These are phyloP conservation scores for Solanum tacnaense DNA, from an alignment of 257 asterid species.

Conservation along the genomic window DNA sequence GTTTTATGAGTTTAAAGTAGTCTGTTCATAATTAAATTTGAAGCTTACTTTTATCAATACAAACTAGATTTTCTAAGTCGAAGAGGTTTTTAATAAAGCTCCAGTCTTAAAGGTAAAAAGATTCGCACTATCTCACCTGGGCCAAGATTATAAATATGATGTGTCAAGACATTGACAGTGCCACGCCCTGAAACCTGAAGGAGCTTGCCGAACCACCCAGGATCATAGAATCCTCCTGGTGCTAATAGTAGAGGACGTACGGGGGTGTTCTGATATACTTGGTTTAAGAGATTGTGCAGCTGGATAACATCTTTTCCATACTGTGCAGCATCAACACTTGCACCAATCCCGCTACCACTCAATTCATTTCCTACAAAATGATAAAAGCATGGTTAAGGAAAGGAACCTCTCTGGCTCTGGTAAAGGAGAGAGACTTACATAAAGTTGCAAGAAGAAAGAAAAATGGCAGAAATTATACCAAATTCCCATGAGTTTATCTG, in stretches of 20 bases:
- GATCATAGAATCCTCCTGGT: conserved; percentile 94
- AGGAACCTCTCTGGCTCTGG: background rate
- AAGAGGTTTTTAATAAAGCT: background rate
- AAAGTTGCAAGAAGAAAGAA: background rate
- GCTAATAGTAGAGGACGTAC: conserved; percentile 51
- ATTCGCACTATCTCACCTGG: conserved; percentile 38
- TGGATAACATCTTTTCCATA: conserved; percentile 61
- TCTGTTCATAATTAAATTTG: background rate
- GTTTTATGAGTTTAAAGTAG: background rate
- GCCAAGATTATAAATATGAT: conserved; percentile 82
- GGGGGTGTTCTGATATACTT: conserved; percentile 26
- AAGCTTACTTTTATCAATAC: background rate
- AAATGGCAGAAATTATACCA: conserved; percentile 28
- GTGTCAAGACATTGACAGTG: conserved; percentile 47
- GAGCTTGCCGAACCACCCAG: conserved; percentile 57
- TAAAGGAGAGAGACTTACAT: background rate
- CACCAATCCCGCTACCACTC: conserved; percentile 77
- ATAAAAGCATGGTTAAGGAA: conserved; percentile 3
- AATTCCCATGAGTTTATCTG: conserved; percentile 85
- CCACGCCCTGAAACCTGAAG: conserved; percentile 65
- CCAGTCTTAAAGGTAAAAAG: background rate
- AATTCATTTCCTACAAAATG: conserved; percentile 70
- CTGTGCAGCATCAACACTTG: conserved; percentile 61
- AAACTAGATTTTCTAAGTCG: background rate
- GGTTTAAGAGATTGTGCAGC: conserved; percentile 37